phyloP scores from a whole-genome alignment of 2,329 filamentous ascomycete species.

The Pseudogymnoascus sp. region DNA sequence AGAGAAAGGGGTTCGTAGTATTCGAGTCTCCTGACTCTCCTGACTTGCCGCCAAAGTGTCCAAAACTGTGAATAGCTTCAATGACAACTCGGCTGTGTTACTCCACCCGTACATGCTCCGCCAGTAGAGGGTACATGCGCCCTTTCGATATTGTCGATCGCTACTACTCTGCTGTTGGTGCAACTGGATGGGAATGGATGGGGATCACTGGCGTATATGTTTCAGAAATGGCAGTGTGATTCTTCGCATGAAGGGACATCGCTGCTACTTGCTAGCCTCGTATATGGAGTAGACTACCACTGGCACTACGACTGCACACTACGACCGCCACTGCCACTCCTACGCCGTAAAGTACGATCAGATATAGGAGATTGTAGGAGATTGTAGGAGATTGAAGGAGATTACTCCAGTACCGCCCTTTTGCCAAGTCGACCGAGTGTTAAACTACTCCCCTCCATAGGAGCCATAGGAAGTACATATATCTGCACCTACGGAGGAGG shows the following conservation, averaged over 20 bases:
- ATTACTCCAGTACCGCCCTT: not conserved
- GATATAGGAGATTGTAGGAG: not conserved
- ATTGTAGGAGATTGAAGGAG: not conserved
- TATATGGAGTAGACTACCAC: not conserved
- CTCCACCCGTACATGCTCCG: not conserved
- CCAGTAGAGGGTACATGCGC: not conserved
- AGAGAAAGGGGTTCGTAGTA: not conserved
- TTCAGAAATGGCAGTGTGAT: not conserved
- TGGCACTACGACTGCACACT: too few relatives aligned
- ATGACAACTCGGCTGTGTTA: conserved; percentile 6
- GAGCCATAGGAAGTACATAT: not conserved
- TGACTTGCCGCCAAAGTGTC: not conserved
- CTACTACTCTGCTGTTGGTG: not conserved
- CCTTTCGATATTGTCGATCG: conserved; percentile 2
- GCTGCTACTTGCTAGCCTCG: conserved; percentile 1
- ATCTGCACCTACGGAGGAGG: not conserved
- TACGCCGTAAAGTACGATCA: not conserved
- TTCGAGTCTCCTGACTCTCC: not conserved
- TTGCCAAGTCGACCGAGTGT: not conserved
- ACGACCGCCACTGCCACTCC: not conserved
- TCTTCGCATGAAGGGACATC: conserved; percentile 2
- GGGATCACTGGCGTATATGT: conserved; percentile 1
- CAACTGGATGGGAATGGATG: not conserved
- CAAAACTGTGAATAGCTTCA: conserved; percentile 5
- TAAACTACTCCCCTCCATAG: not conserved